These are phyloP conservation scores for Kwoniella europaea DNA, from an alignment of 768 basidiomycete genomes.

Conservation along the genomic window DNA sequence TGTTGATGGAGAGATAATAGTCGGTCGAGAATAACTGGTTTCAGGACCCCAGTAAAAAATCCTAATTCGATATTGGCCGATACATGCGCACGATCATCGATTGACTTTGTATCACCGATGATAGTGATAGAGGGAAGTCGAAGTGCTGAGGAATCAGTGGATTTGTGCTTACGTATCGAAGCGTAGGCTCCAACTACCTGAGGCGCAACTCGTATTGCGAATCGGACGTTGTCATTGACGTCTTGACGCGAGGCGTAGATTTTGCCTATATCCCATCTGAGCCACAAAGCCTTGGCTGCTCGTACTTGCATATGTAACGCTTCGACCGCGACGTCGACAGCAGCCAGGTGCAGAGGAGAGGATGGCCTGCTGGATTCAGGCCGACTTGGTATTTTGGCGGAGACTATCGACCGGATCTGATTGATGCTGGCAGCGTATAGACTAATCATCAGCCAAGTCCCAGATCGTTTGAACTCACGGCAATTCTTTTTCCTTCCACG, in stretches of 20 bases:
- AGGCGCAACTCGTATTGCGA: constrained; percentile 35
- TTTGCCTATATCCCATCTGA: constrained; percentile 48
- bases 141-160: constrained; percentile 33
- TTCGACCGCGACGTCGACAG: constrained; percentile 37
- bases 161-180: constrained; percentile 30
- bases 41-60: constrained; percentile 50
- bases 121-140: constrained; percentile 35
- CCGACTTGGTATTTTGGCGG: constrained; percentile 5
- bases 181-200: constrained; percentile 48
- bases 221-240: constrained; percentile 16
- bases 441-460: constrained; percentile 1
- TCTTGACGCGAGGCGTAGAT: constrained; percentile 30
- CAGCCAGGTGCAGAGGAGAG: background rate
- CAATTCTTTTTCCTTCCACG: constrained; percentile 30
- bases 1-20: constrained; percentile 49
- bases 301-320: constrained; percentile 31
- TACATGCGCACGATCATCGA: constrained; percentile 8
- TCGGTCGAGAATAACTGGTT: constrained; percentile 53
- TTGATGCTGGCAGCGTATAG: constrained; percentile 13
- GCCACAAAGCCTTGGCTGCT: constrained; percentile 45
- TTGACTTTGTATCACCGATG: constrained; percentile 13
- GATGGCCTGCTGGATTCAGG: background rate
- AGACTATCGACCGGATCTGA: constrained; percentile 2
- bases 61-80: constrained; percentile 38
- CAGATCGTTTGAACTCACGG: constrained; percentile 10